These are phyloP conservation scores for Apostasia shenzhenica DNA, from an alignment of 106 monocot genomes.

Conservation along the genomic window DNA sequence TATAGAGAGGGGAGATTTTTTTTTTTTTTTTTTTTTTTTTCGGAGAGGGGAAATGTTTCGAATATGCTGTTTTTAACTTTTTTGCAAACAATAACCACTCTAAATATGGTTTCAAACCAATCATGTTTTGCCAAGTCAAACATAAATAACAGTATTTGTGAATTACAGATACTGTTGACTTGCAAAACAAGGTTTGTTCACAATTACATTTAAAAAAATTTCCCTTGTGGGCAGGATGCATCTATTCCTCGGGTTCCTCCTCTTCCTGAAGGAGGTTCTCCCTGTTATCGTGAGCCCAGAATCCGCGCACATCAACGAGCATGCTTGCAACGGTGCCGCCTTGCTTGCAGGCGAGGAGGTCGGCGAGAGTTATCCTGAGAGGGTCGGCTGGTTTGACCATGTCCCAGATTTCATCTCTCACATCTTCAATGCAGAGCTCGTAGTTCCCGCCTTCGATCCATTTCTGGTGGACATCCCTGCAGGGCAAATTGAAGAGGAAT, in stretches of 20 bases:
- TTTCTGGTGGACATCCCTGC: conserved; percentile 96
- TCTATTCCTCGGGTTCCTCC: conserved; percentile 89
- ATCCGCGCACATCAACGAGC: conserved; percentile 95
- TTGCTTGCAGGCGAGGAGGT: conserved; percentile 89
- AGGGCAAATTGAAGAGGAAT: not conserved
- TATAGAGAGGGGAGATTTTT: no score
- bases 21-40: no score
- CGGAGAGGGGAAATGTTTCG: no score
- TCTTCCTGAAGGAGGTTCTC: conserved; percentile 98
- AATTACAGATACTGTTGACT: no score
- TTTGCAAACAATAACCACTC: no score
- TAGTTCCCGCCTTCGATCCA: conserved; percentile 99
- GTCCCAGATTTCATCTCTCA: conserved; percentile 99
- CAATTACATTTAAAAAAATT: no score
- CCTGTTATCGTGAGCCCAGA: conserved; percentile 98
- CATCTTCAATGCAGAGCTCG: conserved; percentile 94
- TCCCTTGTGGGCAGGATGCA: no score
- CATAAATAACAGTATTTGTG: no score
- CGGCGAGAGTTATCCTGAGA: conserved; percentile 66
- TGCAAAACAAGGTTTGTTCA: no score
- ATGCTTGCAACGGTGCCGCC: conserved; percentile 99
- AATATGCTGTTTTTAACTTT: no score
- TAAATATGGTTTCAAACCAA: no score
- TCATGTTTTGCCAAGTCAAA: no score
- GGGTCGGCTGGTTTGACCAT: conserved; percentile 90